A percentile compares a stretch with the other conserved stretches of the same genome.
Evolutionary conservation across 225 moss, liverwort and hornwort species (phyloP).

Genomic region (Neckera pumila): DNA sequence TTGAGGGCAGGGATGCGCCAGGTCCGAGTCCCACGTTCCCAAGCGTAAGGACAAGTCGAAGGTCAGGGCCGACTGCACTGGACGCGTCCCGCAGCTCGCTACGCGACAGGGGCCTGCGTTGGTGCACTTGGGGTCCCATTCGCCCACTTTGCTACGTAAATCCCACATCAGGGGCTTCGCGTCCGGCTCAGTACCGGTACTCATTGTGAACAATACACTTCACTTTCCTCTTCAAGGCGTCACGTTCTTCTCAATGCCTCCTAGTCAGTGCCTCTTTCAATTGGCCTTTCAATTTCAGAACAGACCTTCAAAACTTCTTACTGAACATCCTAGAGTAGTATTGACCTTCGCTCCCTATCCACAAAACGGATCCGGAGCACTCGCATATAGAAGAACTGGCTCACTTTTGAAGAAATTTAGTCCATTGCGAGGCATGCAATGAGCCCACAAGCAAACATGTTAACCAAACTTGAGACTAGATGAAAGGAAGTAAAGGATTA

Average conservation of each 20-base stretch:
- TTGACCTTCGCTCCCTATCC: not conserved
- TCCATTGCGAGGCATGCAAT: not conserved
- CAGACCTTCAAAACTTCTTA: not conserved
- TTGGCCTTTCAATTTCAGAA: not conserved
- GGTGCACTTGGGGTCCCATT: slow-evolving; percentile 40
- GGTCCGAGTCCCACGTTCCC: slow-evolving; percentile 29
- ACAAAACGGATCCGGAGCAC: not conserved
- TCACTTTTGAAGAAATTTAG: not conserved
- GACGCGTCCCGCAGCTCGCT: slow-evolving; percentile 7
- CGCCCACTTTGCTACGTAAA: slow-evolving; percentile 15
- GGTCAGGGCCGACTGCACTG: slow-evolving; percentile 23
- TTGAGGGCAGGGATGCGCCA: slow-evolving; percentile 30
- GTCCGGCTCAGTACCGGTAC: not conserved
- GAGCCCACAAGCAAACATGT: not conserved
- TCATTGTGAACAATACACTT: not conserved
- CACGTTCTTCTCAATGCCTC: not conserved
- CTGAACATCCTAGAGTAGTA: not conserved
- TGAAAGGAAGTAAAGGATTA: not conserved
- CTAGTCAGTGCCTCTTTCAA: not conserved
- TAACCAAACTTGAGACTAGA: not conserved
- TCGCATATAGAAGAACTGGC: not conserved
- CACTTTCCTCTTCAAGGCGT: not conserved
- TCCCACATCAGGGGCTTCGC: slow-evolving; percentile 14
- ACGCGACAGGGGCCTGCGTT: slow-evolving; percentile 31
- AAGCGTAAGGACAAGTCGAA: slow-evolving; percentile 30